These are phyloP conservation scores for Sutorius eximius DNA, from an alignment of 1,284 basidiomycete species.

Conservation along the genomic window DNA sequence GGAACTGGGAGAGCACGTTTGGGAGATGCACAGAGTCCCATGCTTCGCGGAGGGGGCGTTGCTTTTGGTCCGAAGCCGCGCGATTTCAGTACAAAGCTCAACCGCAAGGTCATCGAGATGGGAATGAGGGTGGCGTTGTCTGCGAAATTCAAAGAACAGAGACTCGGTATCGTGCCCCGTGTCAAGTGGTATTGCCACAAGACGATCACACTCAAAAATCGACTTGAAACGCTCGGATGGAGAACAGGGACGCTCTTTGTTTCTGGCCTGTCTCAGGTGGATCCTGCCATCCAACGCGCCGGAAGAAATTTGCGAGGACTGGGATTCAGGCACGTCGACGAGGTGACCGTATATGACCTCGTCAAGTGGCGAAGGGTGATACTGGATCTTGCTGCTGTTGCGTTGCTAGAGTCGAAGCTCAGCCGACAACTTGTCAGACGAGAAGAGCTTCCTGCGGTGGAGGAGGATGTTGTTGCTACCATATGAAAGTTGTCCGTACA, in stretches of 20 bases:
- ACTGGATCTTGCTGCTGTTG: constrained; percentile 69
- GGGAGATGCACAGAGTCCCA: constrained; percentile 86
- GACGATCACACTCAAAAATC: constrained; percentile 59
- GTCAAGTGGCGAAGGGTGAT: constrained; percentile 75
- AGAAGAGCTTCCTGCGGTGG: neutral
- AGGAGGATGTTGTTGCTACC: constrained; percentile 4
- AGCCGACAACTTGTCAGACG: constrained; percentile 20
- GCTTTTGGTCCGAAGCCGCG: constrained; percentile 90
- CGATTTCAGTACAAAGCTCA: constrained; percentile 88
- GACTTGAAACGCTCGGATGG: constrained; percentile 62
- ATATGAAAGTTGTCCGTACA: neutral
- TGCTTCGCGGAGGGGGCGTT: constrained; percentile 89
- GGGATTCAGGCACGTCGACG: constrained; percentile 59
- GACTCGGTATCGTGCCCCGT: constrained; percentile 73
- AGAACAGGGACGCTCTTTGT: constrained; percentile 67
- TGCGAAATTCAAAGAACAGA: constrained; percentile 72
- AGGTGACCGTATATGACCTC: constrained; percentile 76
- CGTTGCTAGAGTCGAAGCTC: constrained; percentile 64
- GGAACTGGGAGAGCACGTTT: constrained; percentile 88
- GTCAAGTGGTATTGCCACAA: constrained; percentile 72
- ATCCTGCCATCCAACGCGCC: constrained; percentile 54
- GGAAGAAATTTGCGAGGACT: constrained; percentile 66
- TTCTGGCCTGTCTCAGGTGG: constrained; percentile 60
- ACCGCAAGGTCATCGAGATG: constrained; percentile 88
- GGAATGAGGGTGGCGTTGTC: constrained; percentile 91